Evolutionary conservation across 768 basidiomycete species (phyloP).

Genomic region (Tricholoma matsutake): DNA sequence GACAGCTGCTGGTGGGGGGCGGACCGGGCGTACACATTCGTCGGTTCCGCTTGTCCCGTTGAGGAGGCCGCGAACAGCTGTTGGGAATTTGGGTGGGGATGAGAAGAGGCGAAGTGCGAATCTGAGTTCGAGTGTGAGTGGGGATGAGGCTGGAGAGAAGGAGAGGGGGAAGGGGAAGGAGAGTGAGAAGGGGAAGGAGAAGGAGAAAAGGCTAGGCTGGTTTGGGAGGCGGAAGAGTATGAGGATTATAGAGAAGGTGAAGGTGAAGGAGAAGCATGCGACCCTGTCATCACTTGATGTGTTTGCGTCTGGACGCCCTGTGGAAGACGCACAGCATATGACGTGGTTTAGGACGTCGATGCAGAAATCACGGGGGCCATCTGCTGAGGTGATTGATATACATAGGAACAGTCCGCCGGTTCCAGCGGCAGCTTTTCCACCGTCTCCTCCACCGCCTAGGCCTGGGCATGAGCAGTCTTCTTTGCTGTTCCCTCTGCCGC

Average conservation of each 20-base stretch:
- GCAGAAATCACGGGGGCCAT: slow-evolving; percentile 19
- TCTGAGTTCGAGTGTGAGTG: neutral
- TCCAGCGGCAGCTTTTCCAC: neutral
- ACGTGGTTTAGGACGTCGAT: slow-evolving; percentile 25
- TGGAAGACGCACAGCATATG: neutral
- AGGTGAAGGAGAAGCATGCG: slow-evolving; percentile 17
- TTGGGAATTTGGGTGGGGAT: neutral
- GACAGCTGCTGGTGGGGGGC: neutral
- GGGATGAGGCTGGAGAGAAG: slow-evolving; percentile 27
- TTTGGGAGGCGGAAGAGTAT: slow-evolving; percentile 53
- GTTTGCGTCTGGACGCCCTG: neutral
- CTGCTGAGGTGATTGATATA: slow-evolving; percentile 13
- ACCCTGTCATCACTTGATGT: neutral
- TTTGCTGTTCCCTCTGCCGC: neutral
- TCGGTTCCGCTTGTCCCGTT: slow-evolving; percentile 1
- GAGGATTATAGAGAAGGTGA: slow-evolving; percentile 33
- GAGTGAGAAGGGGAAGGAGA: slow-evolving; percentile 33
- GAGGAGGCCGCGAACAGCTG: slow-evolving; percentile 1
- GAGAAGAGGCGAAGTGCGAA: slow-evolving; percentile 4
- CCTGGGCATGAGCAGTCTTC: neutral
- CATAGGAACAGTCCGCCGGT: neutral
- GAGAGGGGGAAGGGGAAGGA: slow-evolving; percentile 17
- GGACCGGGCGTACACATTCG: neutral
- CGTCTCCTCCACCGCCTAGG: neutral
- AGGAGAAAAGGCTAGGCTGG: slow-evolving; percentile 36